phyloP scores from a whole-genome alignment of 805 yeast genomes.

The Blastobotrys chiropterorum region DNA sequence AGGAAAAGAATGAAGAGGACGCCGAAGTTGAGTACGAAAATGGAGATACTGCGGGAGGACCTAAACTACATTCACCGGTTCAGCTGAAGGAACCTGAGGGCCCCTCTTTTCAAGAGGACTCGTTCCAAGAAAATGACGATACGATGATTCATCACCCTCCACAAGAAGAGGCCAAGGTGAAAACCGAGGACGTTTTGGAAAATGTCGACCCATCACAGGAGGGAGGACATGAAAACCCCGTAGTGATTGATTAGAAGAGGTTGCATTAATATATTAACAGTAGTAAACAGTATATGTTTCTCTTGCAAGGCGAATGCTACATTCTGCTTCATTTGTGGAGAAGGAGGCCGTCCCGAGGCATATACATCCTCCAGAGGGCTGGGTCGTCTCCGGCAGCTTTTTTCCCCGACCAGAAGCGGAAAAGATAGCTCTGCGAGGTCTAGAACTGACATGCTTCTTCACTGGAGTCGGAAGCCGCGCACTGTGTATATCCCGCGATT shows the following conservation, averaged over 20 bases:
- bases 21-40: neutral
- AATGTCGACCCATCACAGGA: neutral
- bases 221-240: constrained; percentile 4
- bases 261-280: constrained; percentile 1
- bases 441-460: too few relatives aligned
- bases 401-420: too few relatives aligned
- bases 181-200: neutral
- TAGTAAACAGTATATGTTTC: too few relatives aligned
- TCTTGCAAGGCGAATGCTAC: too few relatives aligned
- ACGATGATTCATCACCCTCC: neutral
- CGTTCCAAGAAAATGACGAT: constrained; percentile 2
- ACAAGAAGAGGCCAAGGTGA: constrained; percentile 2
- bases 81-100: constrained; percentile 6
- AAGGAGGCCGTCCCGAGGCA: too few relatives aligned
- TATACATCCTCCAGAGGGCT: too few relatives aligned
- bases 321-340: too few relatives aligned
- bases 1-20: neutral
- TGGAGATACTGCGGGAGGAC: neutral
- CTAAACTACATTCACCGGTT: constrained; percentile 1
- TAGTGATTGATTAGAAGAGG: constrained; percentile 10
- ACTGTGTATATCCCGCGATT: too few relatives aligned
- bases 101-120: neutral
- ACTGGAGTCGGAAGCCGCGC: too few relatives aligned
- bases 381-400: too few relatives aligned
- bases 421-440: too few relatives aligned